phyloP scores from a whole-genome alignment of 805 yeast species.

The Blastobotrys attinorum region DNA sequence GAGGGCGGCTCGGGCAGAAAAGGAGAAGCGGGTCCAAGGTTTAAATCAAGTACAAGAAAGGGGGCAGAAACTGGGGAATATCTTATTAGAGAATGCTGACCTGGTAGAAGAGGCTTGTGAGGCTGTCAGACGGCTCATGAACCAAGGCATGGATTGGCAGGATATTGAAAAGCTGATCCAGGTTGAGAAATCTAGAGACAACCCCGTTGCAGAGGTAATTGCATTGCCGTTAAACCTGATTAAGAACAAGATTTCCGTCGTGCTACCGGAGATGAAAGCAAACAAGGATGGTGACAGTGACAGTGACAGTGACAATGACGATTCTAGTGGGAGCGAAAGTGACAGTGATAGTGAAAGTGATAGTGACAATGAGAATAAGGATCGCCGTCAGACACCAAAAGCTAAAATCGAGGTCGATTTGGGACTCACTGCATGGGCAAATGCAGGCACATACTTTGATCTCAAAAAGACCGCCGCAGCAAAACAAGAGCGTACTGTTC shows the following conservation, averaged over 20 bases:
- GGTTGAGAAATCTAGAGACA: conserved; percentile 61
- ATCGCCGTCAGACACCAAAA: conserved; percentile 1
- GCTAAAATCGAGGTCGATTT: conserved; percentile 61
- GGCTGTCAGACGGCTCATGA: conserved; percentile 57
- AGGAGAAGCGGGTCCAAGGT: conserved; percentile 58
- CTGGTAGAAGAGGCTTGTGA: conserved; percentile 62
- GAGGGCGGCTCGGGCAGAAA: conserved; percentile 67
- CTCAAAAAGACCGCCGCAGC: conserved; percentile 65
- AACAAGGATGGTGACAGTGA: conserved; percentile 26
- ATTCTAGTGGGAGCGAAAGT: conserved; percentile 25
- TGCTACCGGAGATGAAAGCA: conserved; percentile 41
- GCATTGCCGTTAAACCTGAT: conserved; percentile 60
- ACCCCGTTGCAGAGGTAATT: conserved; percentile 54
- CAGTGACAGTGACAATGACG: conserved; percentile 32
- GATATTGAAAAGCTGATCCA: conserved; percentile 70
- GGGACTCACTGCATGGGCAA: conserved; percentile 72
- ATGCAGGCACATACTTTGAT: conserved; percentile 75
- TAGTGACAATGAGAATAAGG: conserved; percentile 7
- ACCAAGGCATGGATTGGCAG: conserved; percentile 91
- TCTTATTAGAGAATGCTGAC: conserved; percentile 61
- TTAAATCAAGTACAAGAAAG: conserved; percentile 53
- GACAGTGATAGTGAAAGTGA: conserved; percentile 11
- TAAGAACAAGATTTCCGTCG: conserved; percentile 56
- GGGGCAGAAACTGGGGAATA: conserved; percentile 62
- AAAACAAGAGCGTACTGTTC: conserved; percentile 74